Conservation (phyloP, 2,329 filamentous ascomycete species). For the Xylariaceae sp. region DNA sequence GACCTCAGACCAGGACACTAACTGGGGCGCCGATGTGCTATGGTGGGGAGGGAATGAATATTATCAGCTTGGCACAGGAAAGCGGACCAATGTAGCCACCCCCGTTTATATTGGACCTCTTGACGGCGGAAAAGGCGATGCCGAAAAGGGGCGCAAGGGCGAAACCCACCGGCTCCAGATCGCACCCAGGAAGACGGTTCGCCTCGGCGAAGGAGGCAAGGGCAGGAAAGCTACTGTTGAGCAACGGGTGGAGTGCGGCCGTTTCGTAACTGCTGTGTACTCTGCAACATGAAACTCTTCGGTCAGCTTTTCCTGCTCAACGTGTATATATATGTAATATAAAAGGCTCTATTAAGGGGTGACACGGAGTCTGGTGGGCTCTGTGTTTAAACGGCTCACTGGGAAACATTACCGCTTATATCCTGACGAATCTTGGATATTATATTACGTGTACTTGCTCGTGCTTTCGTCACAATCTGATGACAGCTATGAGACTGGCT, state of each 20-base stretch:
- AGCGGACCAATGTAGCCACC: conserved; percentile 70
- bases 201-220: conserved; percentile 53
- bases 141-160: conserved; percentile 53
- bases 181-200: conserved; percentile 69
- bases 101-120: conserved; percentile 77
- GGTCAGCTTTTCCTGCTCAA: not conserved
- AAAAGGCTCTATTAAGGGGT: conserved; percentile 14
- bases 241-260: conserved; percentile 84
- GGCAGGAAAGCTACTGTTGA: conserved; percentile 72
- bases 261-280: conserved; percentile 78
- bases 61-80: conserved; percentile 89
- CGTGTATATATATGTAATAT: conserved; percentile 23
- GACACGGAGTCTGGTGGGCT: not conserved
- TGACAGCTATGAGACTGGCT: not conserved
- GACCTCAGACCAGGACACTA: conserved; percentile 64
- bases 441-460: conserved; percentile 19
- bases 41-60: conserved; percentile 96
- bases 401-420: conserved; percentile 17
- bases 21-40: conserved; percentile 83
- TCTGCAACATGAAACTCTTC: conserved; percentile 43
- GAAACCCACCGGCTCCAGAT: conserved; percentile 75
- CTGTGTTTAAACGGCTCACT: too few species aligned
- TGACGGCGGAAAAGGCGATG: conserved; percentile 57
- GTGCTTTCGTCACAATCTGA: not conserved
- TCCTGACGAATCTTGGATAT: conserved; percentile 29